phyloP scores from a whole-genome alignment of 371 early-diverging fungal genomes.

The Dichotomocladium elegans region DNA sequence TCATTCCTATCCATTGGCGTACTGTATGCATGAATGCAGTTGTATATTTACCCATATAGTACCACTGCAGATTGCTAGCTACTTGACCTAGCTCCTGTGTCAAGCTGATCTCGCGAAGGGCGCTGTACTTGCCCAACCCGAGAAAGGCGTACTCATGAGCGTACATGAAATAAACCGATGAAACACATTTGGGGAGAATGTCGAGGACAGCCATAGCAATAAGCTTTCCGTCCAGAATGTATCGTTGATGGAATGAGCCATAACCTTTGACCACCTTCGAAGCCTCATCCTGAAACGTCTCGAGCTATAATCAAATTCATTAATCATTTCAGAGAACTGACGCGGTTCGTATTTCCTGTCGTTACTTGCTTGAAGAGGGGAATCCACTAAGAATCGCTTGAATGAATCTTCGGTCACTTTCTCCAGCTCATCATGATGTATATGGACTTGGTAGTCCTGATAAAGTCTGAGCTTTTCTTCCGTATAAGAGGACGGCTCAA shows the following conservation, averaged over 20 bases:
- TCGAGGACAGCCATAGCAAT: conserved; percentile 90
- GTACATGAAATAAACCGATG: conserved; percentile 93
- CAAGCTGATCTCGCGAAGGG: conserved; percentile 74
- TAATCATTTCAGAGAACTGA: no score
- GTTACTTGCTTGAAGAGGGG: conserved; percentile 67
- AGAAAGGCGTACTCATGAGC: conserved; percentile 76
- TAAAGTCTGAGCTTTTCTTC: conserved; percentile 76
- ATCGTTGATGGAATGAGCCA: conserved; percentile 89
- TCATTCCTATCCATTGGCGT: no score
- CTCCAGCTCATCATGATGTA: conserved; percentile 74
- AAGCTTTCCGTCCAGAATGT: conserved; percentile 70
- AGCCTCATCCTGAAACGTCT: background rate
- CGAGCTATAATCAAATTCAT: background rate
- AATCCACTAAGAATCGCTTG: conserved; percentile 69
- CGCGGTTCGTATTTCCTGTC: no score
- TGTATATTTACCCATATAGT: conserved; percentile 76
- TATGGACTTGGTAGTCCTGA: conserved; percentile 69
- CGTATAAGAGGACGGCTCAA: conserved; percentile 65
- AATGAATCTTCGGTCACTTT: conserved; percentile 54
- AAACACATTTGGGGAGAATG: conserved; percentile 83
- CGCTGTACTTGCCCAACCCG: conserved; percentile 81
- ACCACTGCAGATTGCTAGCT: conserved; percentile 54
- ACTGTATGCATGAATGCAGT: no score
- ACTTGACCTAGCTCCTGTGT: conserved; percentile 29
- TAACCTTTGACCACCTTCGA: conserved; percentile 30